Base-by-base conservation (phyloP, 163 green algal species). In the Scenedesmus sp. region DNA sequence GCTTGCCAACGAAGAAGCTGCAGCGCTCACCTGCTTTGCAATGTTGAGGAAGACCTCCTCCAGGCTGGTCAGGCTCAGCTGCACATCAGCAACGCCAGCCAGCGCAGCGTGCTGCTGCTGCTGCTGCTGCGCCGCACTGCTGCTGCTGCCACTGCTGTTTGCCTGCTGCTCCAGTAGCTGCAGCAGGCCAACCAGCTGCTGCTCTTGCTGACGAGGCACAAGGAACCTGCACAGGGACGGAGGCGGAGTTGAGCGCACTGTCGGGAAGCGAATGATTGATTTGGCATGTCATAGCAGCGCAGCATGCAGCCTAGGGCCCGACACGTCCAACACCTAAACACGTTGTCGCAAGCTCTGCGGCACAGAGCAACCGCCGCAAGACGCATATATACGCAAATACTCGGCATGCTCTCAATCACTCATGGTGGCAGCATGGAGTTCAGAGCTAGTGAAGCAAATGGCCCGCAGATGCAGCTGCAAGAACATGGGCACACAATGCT, bases 31-130 rank as follows among this genome's bases (percentile, higher is more conserved):
- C 76, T 81, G 77, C 34, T 87, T 86, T 1, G 88, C 77, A 46
- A 98, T 94, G 2, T 89, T 92, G 10, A 99, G 93, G 86, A 99
- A 99, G 6, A 99, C 97, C 76, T 99, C 97, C 92, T 99, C 97
- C 54, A 99, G 94, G 8, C 62, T 96, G 0, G 97, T 96, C 60
- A 97, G 83, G n/a, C 89, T 90, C 52, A 98, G 93, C 92, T 97
- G 95, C 23, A 97, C 66, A 90, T 97, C 96, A 64, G 88, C 91
- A 7, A 97, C 84, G 26, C 92, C 94, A 74, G 97, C 26, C 87
- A 90, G 86, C 0, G 60, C 70, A 54, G 73, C 55, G 0, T 79
- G 85, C 34, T 59, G 67, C 9, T 5, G 4, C 23, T 76, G 20
- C 23, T 54, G 54, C 87, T 62, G 86, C 34, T 34, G 83, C 34